phyloP scores from a whole-genome alignment of 1,284 basidiomycete species.

The Boletellus sp. region DNA sequence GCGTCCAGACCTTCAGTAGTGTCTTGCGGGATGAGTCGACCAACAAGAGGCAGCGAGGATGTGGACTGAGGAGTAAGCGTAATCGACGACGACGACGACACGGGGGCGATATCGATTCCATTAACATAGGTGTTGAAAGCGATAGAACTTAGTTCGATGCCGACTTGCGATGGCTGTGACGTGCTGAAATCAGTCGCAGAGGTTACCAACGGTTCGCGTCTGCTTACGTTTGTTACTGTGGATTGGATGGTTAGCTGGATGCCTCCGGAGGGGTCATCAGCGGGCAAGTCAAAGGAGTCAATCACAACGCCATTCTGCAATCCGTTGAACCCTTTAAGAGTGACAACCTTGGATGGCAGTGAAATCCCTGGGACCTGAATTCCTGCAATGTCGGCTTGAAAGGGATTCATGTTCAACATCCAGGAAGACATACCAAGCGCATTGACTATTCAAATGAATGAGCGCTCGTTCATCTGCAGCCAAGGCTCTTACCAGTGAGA shows the following conservation, averaged over 20 bases:
- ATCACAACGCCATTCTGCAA: constrained; percentile 64
- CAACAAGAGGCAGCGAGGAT: constrained; percentile 54
- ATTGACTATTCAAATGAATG: constrained; percentile 36
- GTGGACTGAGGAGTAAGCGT: constrained; percentile 57
- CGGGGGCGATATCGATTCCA: constrained; percentile 58
- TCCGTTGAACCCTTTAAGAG: constrained; percentile 71
- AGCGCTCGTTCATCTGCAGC: not conserved
- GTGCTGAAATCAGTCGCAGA: constrained; percentile 4
- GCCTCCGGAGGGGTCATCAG: constrained; percentile 73
- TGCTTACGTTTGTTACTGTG: constrained; percentile 56
- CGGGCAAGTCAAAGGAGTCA: constrained; percentile 69
- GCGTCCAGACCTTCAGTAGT: constrained; percentile 50
- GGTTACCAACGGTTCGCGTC: not conserved
- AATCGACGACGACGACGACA: constrained; percentile 48
- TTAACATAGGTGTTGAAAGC: constrained; percentile 60
- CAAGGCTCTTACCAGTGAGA: constrained; percentile 45
- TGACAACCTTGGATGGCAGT: constrained; percentile 58
- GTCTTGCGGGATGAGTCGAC: constrained; percentile 65
- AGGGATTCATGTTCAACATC: not conserved
- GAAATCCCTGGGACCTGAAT: constrained; percentile 56
- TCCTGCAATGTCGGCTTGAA: constrained; percentile 33
- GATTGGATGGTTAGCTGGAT: constrained; percentile 67
- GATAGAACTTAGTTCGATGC: constrained; percentile 62
- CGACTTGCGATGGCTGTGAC: constrained; percentile 70
- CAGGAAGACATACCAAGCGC: constrained; percentile 45